Evolutionary conservation across 73 alveolate species (phyloP), one percentile per base, ranked within the genome.

Genomic region (Effrenium voratum): DNA sequence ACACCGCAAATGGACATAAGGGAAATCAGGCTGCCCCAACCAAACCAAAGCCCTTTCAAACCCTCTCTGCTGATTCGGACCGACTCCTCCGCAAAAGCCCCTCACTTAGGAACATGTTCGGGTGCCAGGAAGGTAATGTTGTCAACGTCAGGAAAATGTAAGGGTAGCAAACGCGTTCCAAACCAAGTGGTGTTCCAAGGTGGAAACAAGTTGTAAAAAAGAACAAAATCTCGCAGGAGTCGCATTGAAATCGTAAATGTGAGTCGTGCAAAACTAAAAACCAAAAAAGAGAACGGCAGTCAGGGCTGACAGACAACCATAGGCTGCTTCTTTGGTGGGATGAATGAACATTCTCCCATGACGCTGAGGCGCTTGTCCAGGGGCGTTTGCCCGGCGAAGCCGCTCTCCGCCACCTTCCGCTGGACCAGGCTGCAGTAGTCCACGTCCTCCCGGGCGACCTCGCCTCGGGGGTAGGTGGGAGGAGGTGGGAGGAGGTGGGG

Each of bases 341-440:
- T 12, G 19, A 52, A 52, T 19, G 26, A 52, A 12, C 63, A 8
- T 19, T 52, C 26, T 52, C 19, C 19, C 19, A 8, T 52, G 63
- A n/a, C 79, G 92, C 32, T 87, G n/a, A 15, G 87, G n/a, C 36
- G 52, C 97, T 57, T 52, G 24, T 90, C 97, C 88, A 90, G 76
- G 3, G 87, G 86, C 41, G 97, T 44, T 38, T 90, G 88, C n/a
- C 97, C 97, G 43, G 88, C 26, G 66, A 90, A 90, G 55, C 87
- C 68, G 40, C 97, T 87, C 28, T 72, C 63, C 19, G 88, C 46
- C 28, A 90, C 88, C 59, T 90, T 90, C 34, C 57, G 55, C 80
- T 90, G 50, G 63, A 34, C 97, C 98, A 92, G 49, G 26, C 85
- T 72, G 98, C 98, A 92, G 98, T 92, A 92, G 63, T 92, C 98